These are phyloP conservation scores for Paramecium primaurelia DNA, from an alignment of 73 alveolate species.

Conservation along the genomic window DNA sequence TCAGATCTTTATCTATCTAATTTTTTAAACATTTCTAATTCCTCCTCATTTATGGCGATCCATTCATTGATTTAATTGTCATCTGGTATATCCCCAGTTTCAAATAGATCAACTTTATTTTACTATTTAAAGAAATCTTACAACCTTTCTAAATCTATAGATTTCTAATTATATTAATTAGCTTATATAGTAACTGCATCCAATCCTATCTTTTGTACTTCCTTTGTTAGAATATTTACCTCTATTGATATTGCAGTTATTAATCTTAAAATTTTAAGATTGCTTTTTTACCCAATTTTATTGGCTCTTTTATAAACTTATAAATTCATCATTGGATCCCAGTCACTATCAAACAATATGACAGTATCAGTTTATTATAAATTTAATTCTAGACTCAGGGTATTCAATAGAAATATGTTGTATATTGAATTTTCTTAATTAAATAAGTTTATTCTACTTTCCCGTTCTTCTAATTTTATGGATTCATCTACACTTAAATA, in stretches of 20 bases:
- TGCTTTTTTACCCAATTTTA: constrained; percentile 97
- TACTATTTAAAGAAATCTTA: constrained; percentile 84
- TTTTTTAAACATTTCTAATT: constrained; percentile 73
- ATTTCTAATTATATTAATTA: constrained; percentile 90
- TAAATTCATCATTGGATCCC: constrained; percentile 98
- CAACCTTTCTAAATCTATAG: constrained; percentile 93
- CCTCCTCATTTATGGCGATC: constrained; percentile 85
- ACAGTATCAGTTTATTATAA: constrained; percentile 95
- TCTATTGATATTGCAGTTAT: constrained; percentile 91
- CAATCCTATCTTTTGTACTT: constrained; percentile 93
- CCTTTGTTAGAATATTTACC: constrained; percentile 92
- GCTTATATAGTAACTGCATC: constrained; percentile 96
- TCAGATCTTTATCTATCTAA: constrained; percentile 80
- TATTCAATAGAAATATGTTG: constrained; percentile 84
- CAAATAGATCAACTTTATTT: constrained; percentile 67
- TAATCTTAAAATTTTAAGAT: constrained; percentile 94
- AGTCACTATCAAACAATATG: constrained; percentile 94
- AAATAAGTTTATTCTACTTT: constrained; percentile 75
- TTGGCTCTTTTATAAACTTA: constrained; percentile 98
- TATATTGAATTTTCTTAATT: constrained; percentile 77
- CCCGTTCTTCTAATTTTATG: constrained; percentile 95
- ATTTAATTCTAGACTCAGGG: constrained; percentile 91
- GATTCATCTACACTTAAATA: constrained; percentile 93
- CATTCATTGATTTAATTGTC: constrained; percentile 93
- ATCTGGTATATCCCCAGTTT: constrained; percentile 85